phyloP scores from a whole-genome alignment of 2,329 filamentous ascomycete species.

The Clarireedia homoeocarpa region DNA sequence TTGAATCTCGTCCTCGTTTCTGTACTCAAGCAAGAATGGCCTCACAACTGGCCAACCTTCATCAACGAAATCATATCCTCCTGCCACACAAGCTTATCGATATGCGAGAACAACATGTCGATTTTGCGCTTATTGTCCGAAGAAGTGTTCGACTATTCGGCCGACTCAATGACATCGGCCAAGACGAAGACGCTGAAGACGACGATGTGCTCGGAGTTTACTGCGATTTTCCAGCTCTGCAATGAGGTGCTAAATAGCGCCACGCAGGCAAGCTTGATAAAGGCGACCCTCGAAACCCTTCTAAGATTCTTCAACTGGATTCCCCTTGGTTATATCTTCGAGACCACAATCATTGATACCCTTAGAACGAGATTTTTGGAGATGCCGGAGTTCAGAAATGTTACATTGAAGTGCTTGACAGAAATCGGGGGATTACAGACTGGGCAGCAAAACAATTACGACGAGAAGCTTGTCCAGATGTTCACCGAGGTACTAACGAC shows the following conservation, averaged over 20 bases:
- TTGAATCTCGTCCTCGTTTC: conserved; percentile 96
- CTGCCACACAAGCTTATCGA: conserved; percentile 88
- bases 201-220: conserved; percentile 98
- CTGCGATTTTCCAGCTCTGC: conserved; percentile 95
- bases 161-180: conserved; percentile 97
- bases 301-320: conserved; percentile 99
- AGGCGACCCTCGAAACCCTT: conserved; percentile 92
- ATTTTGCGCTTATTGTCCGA: conserved; percentile 92
- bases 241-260: conserved; percentile 90
- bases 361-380: conserved; percentile 87
- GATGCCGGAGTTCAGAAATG: conserved; percentile 89
- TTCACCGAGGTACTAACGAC: conserved; percentile 94
- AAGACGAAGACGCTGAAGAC: conserved; percentile 97
- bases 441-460: conserved; percentile 66
- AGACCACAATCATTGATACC: conserved; percentile 93
- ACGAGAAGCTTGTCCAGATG: conserved; percentile 95
- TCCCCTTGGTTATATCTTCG: conserved; percentile 95
- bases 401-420: conserved; percentile 92
- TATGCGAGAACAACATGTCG: conserved; percentile 99
- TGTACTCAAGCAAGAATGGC: conserved; percentile 98
- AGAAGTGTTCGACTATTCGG: conserved; percentile 98
- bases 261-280: conserved; percentile 80
- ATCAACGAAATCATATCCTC: conserved; percentile 99
- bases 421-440: conserved; percentile 94
- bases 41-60: conserved; percentile 98